A percentile compares a stretch with the other conserved stretches of the same genome.
Evolutionary conservation across 139 green algal genomes (phyloP).

Genomic region (Haematococcus lacustris): DNA sequence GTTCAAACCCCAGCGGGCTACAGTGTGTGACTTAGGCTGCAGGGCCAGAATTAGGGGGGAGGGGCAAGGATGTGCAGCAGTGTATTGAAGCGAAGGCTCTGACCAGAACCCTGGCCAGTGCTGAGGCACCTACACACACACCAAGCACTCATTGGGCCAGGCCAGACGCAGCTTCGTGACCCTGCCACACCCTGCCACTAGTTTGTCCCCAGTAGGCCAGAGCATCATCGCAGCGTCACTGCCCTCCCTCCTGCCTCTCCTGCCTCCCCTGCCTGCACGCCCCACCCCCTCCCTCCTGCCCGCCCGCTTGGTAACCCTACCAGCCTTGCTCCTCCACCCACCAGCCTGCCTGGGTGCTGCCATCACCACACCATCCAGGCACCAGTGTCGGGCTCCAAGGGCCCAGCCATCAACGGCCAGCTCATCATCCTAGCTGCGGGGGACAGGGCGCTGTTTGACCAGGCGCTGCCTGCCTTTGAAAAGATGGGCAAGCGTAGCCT

Average conservation of each 20-base stretch:
- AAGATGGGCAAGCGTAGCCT: slow-evolving; percentile 90
- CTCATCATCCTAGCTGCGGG: slow-evolving; percentile 57
- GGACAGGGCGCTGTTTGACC: slow-evolving; percentile 43
- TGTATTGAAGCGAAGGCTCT: not conserved
- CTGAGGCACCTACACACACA: too few relatives aligned
- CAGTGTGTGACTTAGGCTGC: not conserved
- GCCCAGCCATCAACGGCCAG: slow-evolving; percentile 71
- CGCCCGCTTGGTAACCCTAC: too few relatives aligned
- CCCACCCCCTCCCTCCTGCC: not conserved
- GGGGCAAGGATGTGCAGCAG: not conserved
- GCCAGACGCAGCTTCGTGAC: not conserved
- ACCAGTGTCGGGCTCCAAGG: slow-evolving; percentile 77
- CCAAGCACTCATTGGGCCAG: not conserved
- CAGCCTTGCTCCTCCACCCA: too few relatives aligned
- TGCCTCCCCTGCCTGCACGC: not conserved
- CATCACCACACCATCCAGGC: slow-evolving; percentile 22
- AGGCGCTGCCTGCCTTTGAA: slow-evolving; percentile 14
- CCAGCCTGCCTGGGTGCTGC: not conserved
- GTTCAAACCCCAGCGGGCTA: not conserved
- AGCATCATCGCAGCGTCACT: not conserved
- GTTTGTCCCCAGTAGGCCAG: not conserved
- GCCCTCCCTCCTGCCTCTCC: not conserved
- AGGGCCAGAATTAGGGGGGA: not conserved
- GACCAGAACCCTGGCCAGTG: too few relatives aligned
- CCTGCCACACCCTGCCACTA: not conserved